Percentiles rank a stretch among this genome's conserved stretches.
phyloP scores from a whole-genome alignment of 2,329 filamentous ascomycete genomes.

The Paraphoma chrysanthemicola region DNA sequence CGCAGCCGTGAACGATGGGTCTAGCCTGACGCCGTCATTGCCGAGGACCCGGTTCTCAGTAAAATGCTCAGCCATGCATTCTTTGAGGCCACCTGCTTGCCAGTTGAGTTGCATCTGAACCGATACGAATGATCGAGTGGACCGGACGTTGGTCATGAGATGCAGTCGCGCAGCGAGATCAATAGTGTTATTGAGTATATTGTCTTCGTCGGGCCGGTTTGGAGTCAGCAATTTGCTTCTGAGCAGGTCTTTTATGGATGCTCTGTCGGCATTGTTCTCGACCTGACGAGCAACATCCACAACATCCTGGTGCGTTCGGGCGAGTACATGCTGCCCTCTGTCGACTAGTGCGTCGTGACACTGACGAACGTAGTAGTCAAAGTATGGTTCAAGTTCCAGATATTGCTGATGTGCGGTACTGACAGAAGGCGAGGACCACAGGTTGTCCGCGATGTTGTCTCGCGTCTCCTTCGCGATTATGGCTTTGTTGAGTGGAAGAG shows the following conservation, averaged over 20 bases:
- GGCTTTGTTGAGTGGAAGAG: no score
- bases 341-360: constrained; percentile 25
- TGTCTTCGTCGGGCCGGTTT: constrained; percentile 10
- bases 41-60: not conserved
- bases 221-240: constrained; percentile 8
- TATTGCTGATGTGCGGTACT: no score
- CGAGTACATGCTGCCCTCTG: constrained; percentile 14
- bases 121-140: constrained; percentile 5
- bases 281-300: constrained; percentile 17
- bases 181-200: constrained; percentile 17
- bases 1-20: constrained; percentile 18
- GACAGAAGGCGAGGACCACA: no score
- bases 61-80: constrained; percentile 1
- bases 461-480: no score
- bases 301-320: constrained; percentile 24
- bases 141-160: constrained; percentile 20
- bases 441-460: no score
- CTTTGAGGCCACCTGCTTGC: constrained; percentile 4
- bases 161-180: constrained; percentile 18
- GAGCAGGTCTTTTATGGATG: constrained; percentile 6
- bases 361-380: constrained; percentile 18
- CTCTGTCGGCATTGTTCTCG: constrained; percentile 2
- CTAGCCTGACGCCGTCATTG: constrained; percentile 13
- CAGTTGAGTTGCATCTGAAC: constrained; percentile 12
- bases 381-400: constrained; percentile 5